Conservation (phyloP, 2,329 filamentous ascomycete species). For the Piedraia hortae region DNA sequence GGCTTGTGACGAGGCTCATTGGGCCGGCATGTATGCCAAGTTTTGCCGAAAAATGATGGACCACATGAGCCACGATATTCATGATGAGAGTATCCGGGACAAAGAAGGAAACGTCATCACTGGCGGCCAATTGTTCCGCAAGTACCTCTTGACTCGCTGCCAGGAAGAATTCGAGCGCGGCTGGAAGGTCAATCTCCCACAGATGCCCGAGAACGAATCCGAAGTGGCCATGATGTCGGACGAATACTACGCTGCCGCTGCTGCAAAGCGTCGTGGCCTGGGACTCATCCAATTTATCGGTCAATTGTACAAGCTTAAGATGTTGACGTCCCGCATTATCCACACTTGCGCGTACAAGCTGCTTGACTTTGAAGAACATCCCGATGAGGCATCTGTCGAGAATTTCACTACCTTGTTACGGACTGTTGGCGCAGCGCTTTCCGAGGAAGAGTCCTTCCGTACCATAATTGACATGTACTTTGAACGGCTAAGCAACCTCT, state of each 20-base stretch:
- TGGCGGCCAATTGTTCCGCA: constrained; percentile 84
- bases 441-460: constrained; percentile 48
- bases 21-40: constrained; percentile 95
- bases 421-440: constrained; percentile 73
- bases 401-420: constrained; percentile 77
- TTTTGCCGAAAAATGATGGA: constrained; percentile 96
- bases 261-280: constrained; percentile 85
- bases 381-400: constrained; percentile 90
- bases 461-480: constrained; percentile 89
- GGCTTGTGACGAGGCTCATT: constrained; percentile 92
- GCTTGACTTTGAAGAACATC: constrained; percentile 76
- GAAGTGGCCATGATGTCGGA: constrained; percentile 60
- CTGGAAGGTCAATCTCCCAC: constrained; percentile 72
- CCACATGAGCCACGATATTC: constrained; percentile 80
- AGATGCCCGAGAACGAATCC: constrained; percentile 39
- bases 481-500: constrained; percentile 54
- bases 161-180: constrained; percentile 97
- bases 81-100: constrained; percentile 82
- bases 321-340: constrained; percentile 98
- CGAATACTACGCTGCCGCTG: constrained; percentile 82
- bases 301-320: constrained; percentile 93
- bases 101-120: constrained; percentile 68
- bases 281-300: constrained; percentile 98
- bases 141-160: constrained; percentile 93
- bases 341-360: constrained; percentile 95